These are phyloP conservation scores for Trichophyton benhamiae DNA, from an alignment of 2,329 filamentous ascomycete species.

Conservation along the genomic window DNA sequence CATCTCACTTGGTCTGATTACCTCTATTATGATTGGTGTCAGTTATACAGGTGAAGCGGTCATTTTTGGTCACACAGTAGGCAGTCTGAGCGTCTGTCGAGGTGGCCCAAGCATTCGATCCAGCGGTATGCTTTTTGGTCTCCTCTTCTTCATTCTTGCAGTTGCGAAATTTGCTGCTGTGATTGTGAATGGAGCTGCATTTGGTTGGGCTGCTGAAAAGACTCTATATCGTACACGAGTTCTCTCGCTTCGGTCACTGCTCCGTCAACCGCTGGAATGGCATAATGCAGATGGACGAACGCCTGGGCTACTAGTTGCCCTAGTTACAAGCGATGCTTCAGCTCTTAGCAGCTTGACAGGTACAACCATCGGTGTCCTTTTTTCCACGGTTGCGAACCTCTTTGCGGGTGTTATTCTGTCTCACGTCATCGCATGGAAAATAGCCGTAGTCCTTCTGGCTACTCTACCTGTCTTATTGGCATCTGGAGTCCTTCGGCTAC, in stretches of 20 bases:
- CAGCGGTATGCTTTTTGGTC: slow-evolving; percentile 39
- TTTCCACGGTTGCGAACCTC: slow-evolving; percentile 53
- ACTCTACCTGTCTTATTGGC: slow-evolving; percentile 53
- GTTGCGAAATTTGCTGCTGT: slow-evolving; percentile 45
- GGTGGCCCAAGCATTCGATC: slow-evolving; percentile 33
- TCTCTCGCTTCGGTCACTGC: slow-evolving; percentile 47
- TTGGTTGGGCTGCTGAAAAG: slow-evolving; percentile 47
- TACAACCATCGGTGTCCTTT: slow-evolving; percentile 52
- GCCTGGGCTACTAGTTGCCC: slow-evolving; percentile 46
- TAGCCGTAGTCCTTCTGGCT: slow-evolving; percentile 55
- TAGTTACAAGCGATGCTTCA: slow-evolving; percentile 53
- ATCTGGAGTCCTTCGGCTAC: slow-evolving; percentile 54
- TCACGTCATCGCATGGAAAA: slow-evolving; percentile 58
- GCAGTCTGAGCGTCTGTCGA: slow-evolving; percentile 40
- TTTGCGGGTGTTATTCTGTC: slow-evolving; percentile 51
- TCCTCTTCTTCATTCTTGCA: slow-evolving; percentile 45
- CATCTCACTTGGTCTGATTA: slow-evolving; percentile 35
- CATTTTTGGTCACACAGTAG: slow-evolving; percentile 45
- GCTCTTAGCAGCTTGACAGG: slow-evolving; percentile 53
- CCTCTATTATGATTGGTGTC: slow-evolving; percentile 40
- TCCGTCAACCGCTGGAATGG: slow-evolving; percentile 53
- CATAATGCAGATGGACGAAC: slow-evolving; percentile 50
- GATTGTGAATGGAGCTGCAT: slow-evolving; percentile 42
- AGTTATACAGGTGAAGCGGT: slow-evolving; percentile 42
- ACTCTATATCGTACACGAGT: slow-evolving; percentile 48